A percentile compares a stretch with the other conserved stretches of the same genome.
Conservation (phyloP, 2,329 filamentous ascomycete species). For the Hymenotorrendiella dingleyae region DNA sequence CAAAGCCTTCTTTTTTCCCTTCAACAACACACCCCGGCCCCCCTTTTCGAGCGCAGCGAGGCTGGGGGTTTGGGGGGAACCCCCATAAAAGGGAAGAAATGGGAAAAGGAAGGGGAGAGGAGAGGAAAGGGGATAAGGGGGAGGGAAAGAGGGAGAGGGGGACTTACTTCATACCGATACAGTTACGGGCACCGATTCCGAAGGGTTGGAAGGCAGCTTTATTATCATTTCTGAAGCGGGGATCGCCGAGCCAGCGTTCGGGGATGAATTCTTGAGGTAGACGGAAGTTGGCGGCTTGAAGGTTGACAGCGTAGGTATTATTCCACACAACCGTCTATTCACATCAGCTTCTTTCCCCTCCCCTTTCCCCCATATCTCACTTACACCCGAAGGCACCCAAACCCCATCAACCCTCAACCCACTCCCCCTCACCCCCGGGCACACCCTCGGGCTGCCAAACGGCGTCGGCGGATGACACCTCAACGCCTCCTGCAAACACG, state of each 20-base stretch:
- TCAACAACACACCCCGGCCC: too few relatives aligned
- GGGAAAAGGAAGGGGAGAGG: too few relatives aligned
- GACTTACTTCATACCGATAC: slow-evolving; percentile 14
- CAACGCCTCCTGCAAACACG: slow-evolving; percentile 8
- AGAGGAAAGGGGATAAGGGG: too few relatives aligned
- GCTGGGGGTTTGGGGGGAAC: too few relatives aligned
- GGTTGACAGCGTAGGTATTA: background rate
- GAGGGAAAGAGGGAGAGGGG: background rate
- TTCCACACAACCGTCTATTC: background rate
- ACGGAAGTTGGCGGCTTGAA: slow-evolving; percentile 7
- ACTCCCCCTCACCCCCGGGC: background rate
- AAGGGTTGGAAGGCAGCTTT: slow-evolving; percentile 14
- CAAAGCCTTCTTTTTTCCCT: too few relatives aligned
- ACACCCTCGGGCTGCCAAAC: slow-evolving; percentile 1
- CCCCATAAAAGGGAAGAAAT: too few relatives aligned
- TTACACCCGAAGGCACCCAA: slow-evolving; percentile 2
- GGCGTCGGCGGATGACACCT: slow-evolving; percentile 11
- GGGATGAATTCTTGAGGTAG: slow-evolving; percentile 25
- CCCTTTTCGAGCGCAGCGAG: too few relatives aligned
- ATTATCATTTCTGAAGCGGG: slow-evolving; percentile 10
- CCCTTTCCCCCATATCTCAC: background rate
- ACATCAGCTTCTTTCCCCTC: too few relatives aligned
- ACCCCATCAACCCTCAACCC: background rate
- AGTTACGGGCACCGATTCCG: slow-evolving; percentile 13
- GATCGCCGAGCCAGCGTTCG: slow-evolving; percentile 31